A percentile compares a stretch with the other conserved stretches of the same genome.
Evolutionary conservation across 208 protist species (phyloP).

Genomic region (Acanthamoeba quina): DNA sequence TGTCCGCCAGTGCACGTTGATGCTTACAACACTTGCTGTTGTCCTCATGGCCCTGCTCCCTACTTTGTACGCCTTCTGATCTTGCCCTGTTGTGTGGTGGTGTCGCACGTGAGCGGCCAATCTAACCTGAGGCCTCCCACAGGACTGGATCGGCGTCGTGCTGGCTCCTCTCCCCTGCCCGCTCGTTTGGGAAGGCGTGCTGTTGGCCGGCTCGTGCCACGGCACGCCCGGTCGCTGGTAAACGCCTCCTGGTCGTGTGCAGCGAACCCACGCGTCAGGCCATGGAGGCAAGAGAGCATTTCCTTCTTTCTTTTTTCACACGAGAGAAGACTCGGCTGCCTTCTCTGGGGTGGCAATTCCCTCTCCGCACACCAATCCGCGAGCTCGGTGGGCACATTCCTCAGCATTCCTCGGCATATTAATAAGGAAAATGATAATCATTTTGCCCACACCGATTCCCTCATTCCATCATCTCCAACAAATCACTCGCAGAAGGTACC

Average conservation of each 20-base stretch:
- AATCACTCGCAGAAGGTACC: too few relatives aligned
- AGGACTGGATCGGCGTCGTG: slow-evolving; percentile 21
- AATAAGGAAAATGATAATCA: too few relatives aligned
- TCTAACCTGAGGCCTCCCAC: not conserved
- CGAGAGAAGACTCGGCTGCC: not conserved
- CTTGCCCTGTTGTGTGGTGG: not conserved
- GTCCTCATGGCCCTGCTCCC: not conserved
- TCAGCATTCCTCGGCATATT: too few relatives aligned
- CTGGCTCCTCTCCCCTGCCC: slow-evolving; percentile 4
- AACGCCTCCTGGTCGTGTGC: not conserved
- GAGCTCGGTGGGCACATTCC: too few relatives aligned
- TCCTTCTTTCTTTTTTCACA: not conserved
- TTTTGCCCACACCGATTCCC: too few relatives aligned
- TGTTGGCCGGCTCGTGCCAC: slow-evolving; percentile 16
- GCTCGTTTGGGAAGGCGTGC: slow-evolving; percentile 13
- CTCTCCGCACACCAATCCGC: too few relatives aligned
- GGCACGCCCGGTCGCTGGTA: slow-evolving; percentile 31
- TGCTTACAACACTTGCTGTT: slow-evolving; percentile 21
- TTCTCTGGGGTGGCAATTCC: too few relatives aligned
- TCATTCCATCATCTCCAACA: too few relatives aligned
- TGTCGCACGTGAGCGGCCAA: not conserved
- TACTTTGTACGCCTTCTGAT: not conserved
- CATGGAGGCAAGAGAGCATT: not conserved
- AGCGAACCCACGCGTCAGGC: too few relatives aligned
- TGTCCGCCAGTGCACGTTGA: not conserved